A percentile compares a stretch with the other conserved stretches of the same genome.
These are phyloP conservation scores for Penicillium egyptiacum DNA, from an alignment of 495 filamentous ascomycete genomes.

Conservation along the genomic window DNA sequence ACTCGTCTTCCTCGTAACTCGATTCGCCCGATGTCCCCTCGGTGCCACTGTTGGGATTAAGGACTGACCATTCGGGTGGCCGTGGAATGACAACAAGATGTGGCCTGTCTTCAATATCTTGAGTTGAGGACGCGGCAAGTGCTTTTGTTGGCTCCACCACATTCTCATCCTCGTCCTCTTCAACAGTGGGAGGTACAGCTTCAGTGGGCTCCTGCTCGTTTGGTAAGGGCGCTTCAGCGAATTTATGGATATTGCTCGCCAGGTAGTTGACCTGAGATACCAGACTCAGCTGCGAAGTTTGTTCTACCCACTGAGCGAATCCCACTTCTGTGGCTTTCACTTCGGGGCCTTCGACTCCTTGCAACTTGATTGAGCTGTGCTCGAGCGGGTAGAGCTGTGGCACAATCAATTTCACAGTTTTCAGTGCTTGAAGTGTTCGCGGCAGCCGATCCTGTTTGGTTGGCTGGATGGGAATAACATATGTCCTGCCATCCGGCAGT, in stretches of 20 bases:
- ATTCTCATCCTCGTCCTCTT: neutral
- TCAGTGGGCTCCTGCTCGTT: constrained; percentile 20
- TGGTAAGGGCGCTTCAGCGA: constrained; percentile 56
- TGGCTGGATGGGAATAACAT: constrained; percentile 71
- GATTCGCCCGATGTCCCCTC: constrained; percentile 35
- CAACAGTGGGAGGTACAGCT: neutral
- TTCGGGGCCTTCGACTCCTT: constrained; percentile 59
- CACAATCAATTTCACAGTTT: constrained; percentile 66
- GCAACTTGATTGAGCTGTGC: constrained; percentile 63
- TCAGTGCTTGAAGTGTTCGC: constrained; percentile 58
- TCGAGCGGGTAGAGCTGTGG: constrained; percentile 74
- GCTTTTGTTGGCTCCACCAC: constrained; percentile 15
- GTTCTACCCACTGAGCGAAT: constrained; percentile 59
- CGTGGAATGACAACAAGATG: constrained; percentile 78
- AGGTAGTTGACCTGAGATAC: constrained; percentile 78
- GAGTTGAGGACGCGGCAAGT: constrained; percentile 5
- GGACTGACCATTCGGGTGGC: constrained; percentile 74
- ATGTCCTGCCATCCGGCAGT: constrained; percentile 62
- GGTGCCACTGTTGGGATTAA: constrained; percentile 40
- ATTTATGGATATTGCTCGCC: constrained; percentile 66
- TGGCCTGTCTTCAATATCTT: constrained; percentile 45
- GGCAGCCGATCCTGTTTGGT: constrained; percentile 63
- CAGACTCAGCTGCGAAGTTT: constrained; percentile 61
- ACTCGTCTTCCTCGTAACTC: constrained; percentile 44
- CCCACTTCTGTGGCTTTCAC: constrained; percentile 61